Evolutionary conservation across 2,329 filamentous ascomycete genomes (phyloP).

Genomic region (Xylariaceae sp.): DNA sequence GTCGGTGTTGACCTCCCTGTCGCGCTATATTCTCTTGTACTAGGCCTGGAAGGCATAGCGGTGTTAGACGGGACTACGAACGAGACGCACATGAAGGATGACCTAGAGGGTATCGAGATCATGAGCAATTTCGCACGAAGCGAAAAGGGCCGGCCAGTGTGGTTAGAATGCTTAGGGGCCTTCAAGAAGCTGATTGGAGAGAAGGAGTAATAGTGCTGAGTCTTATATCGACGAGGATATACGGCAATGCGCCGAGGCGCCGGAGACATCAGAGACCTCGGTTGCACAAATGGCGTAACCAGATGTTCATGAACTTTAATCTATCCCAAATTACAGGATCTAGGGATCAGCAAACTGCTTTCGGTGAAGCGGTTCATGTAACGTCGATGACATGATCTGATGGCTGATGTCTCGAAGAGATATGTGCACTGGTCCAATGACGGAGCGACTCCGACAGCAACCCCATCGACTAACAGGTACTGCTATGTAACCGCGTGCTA

Average conservation of each 20-base stretch:
- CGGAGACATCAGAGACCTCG: background rate
- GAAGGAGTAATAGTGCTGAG: conserved; percentile 1
- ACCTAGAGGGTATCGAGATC: conserved; percentile 47
- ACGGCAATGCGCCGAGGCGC: background rate
- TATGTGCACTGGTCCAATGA: background rate
- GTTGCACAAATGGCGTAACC: background rate
- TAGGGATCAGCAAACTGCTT: background rate
- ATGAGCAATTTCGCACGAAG: conserved; percentile 38
- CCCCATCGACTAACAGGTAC: background rate
- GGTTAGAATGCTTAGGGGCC: conserved; percentile 48
- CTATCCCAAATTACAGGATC: background rate
- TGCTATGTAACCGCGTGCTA: no score
- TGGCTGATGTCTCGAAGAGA: background rate
- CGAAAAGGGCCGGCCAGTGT: conserved; percentile 45
- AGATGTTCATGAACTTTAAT: background rate
- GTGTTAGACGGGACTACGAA: conserved; percentile 52
- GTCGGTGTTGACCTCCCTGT: conserved; percentile 42
- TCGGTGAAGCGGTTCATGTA: background rate
- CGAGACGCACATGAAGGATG: conserved; percentile 51
- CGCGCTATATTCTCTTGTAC: conserved; percentile 51
- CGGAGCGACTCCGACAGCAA: background rate
- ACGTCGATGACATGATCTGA: background rate
- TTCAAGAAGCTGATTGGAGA: conserved; percentile 48
- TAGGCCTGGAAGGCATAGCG: conserved; percentile 48
- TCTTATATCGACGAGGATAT: background rate